phyloP scores from a whole-genome alignment of 1,284 basidiomycete species.

The Malassezia sympodialis region DNA sequence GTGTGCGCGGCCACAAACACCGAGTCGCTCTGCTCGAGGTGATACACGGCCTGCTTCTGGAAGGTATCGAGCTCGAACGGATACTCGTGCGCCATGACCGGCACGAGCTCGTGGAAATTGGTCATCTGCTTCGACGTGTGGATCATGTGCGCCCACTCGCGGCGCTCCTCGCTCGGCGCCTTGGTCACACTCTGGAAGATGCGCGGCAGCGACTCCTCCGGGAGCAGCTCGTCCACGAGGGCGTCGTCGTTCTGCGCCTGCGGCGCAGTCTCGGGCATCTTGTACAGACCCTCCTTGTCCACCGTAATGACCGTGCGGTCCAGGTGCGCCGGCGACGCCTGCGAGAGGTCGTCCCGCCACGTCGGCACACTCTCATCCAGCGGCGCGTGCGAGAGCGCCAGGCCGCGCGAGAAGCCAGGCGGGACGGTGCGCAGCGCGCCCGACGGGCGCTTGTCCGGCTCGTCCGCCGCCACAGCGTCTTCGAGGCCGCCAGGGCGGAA shows the following conservation, averaged over 20 bases:
- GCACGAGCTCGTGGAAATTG: constrained; percentile 79
- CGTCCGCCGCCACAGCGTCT: not conserved
- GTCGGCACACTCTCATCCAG: not conserved
- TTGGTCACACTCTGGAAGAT: constrained; percentile 16
- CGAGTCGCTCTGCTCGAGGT: constrained; percentile 90
- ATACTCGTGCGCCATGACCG: constrained; percentile 71
- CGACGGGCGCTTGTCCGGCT: constrained; percentile 15
- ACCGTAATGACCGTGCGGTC: constrained; percentile 14
- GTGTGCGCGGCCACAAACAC: constrained; percentile 99
- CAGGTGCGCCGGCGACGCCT: not conserved
- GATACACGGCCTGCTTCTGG: constrained; percentile 97
- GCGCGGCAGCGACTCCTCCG: constrained; percentile 29
- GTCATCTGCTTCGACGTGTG: constrained; percentile 79
- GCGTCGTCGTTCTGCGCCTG: constrained; percentile 21
- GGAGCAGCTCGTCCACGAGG: constrained; percentile 44
- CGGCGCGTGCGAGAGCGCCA: constrained; percentile 49
- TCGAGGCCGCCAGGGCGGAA: constrained; percentile 24
- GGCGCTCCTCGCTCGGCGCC: constrained; percentile 53
- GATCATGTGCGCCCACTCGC: constrained; percentile 95
- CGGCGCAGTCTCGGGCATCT: constrained; percentile 3
- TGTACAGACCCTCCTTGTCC: constrained; percentile 9
- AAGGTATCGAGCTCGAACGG: constrained; percentile 78
- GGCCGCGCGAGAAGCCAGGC: constrained; percentile 54
- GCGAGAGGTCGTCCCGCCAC: not conserved
- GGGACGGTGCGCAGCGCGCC: constrained; percentile 48